A percentile compares a stretch with the other conserved stretches of the same genome.
Evolutionary conservation across 345 rosid genomes (phyloP).

Genomic region (Camelina neglecta): DNA sequence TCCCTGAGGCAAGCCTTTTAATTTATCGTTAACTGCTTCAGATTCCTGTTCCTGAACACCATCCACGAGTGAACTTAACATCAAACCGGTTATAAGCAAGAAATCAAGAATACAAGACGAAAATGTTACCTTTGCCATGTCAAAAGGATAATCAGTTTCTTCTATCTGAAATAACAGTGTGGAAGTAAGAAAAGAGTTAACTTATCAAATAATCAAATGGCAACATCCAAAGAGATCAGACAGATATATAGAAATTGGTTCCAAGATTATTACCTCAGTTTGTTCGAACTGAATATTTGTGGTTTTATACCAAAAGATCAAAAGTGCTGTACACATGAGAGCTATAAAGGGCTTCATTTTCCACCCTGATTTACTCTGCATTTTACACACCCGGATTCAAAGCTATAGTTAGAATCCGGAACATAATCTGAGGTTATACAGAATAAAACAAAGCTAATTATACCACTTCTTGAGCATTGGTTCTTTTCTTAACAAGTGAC

Average conservation of each 20-base stretch:
- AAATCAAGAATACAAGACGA: neutral
- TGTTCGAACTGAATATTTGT: conserved; percentile 71
- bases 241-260: neutral
- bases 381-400: neutral
- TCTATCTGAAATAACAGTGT: conserved; percentile 60
- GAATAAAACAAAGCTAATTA: conserved; percentile 30
- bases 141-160: conserved; percentile 59
- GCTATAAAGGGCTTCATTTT: conserved; percentile 82
- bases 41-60: conserved; percentile 60
- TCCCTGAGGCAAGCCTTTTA: conserved; percentile 74
- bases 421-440: conserved; percentile 1
- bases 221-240: conserved; percentile 6
- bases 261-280: conserved; percentile 59
- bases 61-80: conserved; percentile 3
- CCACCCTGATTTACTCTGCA: conserved; percentile 69
- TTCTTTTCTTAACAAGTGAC: conserved; percentile 57
- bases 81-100: neutral
- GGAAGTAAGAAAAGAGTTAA: conserved; percentile 20
- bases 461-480: conserved; percentile 68
- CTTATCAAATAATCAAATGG: conserved; percentile 22
- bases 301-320: conserved; percentile 87
- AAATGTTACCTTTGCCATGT: conserved; percentile 55
- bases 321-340: conserved; percentile 67
- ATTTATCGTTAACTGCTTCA: conserved; percentile 46
- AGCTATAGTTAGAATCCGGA: neutral